Evolutionary conservation across 2,329 filamentous ascomycete species (phyloP), one percentile per base, ranked within the genome.

Genomic region (Penicillium sp.): DNA sequence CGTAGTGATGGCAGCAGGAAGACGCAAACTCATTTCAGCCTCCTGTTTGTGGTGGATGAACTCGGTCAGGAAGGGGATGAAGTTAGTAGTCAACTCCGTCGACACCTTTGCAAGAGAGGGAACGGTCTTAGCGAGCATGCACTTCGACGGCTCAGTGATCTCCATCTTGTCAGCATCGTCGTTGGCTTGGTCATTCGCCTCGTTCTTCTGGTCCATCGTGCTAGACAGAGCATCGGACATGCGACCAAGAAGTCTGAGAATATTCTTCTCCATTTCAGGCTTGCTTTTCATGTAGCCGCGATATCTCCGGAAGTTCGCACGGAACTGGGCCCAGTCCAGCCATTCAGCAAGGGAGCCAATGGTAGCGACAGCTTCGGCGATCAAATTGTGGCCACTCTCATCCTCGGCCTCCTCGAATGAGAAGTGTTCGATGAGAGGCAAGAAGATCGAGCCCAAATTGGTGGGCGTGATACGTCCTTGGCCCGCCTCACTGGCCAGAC

Each of bases 11-110:
- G 89, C 90, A 4, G 95, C 86, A 0, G 91, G 90, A 27, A 96
- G 85, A 66, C 93, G 87, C 42, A 93, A 81, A 70, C 90, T 95
- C 67, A 98, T 91, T 40, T 89, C 90, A 1, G 89, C 84, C 65
- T 98, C 93, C 54, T 97, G 88, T 67, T 96, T 97, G 60, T 95
- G 84, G 59, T 96, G 90, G 23, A 97, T 79, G 63, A 95, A 93
- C 37, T 82, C 80, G n/a, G 85, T 78, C 26, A 98, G 72, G 14
- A 86, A 80, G 0, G 91, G 89, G 29, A 95, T 72, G 58, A 95
- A 86, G 51, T 84, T 83, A 16, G 81, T 79, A 32, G 80, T 78
- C 42, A 97, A 74, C 56, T 95, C 89, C 1, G 79, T 76, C 13
- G 79, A 74, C 27, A 95, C 74, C 64, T 88, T 88, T 8, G 81